Conservation (phyloP, 2,329 filamentous ascomycete genomes). For the Fusarium veterinarium region DNA sequence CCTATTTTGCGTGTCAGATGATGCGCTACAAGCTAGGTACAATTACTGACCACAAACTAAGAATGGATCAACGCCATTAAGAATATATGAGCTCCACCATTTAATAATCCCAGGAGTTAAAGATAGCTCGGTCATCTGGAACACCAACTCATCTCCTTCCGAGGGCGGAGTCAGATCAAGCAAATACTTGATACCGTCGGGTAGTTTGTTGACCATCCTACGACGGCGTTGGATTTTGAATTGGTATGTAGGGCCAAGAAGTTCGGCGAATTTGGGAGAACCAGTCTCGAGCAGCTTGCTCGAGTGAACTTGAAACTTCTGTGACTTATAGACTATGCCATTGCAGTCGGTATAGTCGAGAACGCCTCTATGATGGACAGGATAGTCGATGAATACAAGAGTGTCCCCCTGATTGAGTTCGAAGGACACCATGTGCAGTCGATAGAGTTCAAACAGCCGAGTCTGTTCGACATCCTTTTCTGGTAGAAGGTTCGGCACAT, state of each 20-base stretch:
- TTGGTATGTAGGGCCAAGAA: constrained; percentile 58
- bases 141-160: constrained; percentile 72
- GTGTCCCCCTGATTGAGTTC: constrained; percentile 55
- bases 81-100: constrained; percentile 61
- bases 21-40: neutral
- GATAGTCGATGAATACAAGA: constrained; percentile 57
- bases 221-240: constrained; percentile 53
- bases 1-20: constrained; percentile 40
- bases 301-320: constrained; percentile 59
- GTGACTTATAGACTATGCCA: constrained; percentile 48
- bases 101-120: constrained; percentile 65
- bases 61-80: constrained; percentile 48
- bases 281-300: constrained; percentile 58
- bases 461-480: constrained; percentile 27
- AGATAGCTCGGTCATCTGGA: constrained; percentile 68
- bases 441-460: constrained; percentile 44
- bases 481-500: constrained; percentile 18
- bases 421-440: constrained; percentile 42
- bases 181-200: constrained; percentile 64
- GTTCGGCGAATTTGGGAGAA: constrained; percentile 59
- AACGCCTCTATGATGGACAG: constrained; percentile 31
- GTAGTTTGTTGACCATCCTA: constrained; percentile 50
- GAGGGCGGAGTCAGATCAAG: constrained; percentile 72
- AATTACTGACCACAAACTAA: constrained; percentile 39
- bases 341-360: constrained; percentile 49